phyloP scores from a whole-genome alignment of 108 stramenopile species.

The Skeletonema grethae region DNA sequence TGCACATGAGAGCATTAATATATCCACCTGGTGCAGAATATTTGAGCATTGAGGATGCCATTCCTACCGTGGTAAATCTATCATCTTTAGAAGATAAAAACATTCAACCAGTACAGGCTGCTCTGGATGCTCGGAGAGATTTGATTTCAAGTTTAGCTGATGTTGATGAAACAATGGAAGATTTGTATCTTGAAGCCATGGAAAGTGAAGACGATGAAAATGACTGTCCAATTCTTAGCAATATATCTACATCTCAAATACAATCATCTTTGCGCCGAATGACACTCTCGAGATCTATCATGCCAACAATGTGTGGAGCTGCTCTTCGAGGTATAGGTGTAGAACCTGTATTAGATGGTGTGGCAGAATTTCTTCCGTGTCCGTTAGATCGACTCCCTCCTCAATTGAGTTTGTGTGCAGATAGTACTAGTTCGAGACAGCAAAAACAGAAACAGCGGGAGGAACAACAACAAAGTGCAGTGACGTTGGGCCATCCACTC shows the following conservation, averaged over 20 bases:
- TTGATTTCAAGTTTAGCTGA: constrained; percentile 79
- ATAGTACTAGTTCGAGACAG: constrained; percentile 13
- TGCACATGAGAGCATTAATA: constrained; percentile 91
- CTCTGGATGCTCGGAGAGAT: constrained; percentile 58
- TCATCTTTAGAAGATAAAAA: constrained; percentile 31
- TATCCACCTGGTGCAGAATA: constrained; percentile 66
- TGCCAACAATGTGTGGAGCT: constrained; percentile 84
- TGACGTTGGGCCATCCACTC: constrained; percentile 75
- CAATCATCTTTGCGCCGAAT: constrained; percentile 73
- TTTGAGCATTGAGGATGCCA: constrained; percentile 69
- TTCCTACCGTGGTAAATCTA: constrained; percentile 60
- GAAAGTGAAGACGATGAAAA: constrained; percentile 11
- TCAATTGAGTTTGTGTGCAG: constrained; percentile 47
- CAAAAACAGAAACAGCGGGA: constrained; percentile 14
- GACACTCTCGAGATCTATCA: constrained; percentile 58
- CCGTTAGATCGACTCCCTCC: constrained; percentile 88
- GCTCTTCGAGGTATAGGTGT: constrained; percentile 92
- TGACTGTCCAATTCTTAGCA: constrained; percentile 29
- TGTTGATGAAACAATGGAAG: constrained; percentile 80
- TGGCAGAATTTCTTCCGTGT: constrained; percentile 91
- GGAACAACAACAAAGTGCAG: constrained; percentile 13
- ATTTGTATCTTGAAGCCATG: constrained; percentile 64
- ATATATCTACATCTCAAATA: constrained; percentile 61
- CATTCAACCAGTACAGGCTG: constrained; percentile 52
- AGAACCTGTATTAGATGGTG: constrained; percentile 92